Conservation (phyloP, 1,284 basidiomycete genomes). For the Pholiota adiposa region DNA sequence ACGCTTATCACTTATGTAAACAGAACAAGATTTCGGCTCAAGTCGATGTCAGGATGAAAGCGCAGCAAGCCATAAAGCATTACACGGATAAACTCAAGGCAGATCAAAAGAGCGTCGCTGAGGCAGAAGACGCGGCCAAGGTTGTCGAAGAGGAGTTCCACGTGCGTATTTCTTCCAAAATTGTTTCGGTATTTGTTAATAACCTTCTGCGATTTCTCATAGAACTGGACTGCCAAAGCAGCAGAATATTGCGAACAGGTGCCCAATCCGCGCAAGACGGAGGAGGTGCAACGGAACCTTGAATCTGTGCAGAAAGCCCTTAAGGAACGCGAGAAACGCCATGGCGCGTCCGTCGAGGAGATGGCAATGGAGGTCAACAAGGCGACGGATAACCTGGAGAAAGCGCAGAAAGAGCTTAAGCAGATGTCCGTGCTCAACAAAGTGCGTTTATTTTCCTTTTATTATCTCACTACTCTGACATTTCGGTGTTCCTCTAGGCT, state of each 20-base stretch:
- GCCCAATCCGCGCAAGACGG: conserved; percentile 57
- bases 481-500: conserved; percentile 1
- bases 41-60: conserved; percentile 48
- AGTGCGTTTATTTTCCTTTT: conserved; percentile 41
- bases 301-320: conserved; percentile 70
- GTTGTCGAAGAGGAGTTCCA: conserved; percentile 62
- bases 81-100: conserved; percentile 53
- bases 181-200: neutral
- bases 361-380: conserved; percentile 72
- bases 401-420: conserved; percentile 62
- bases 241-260: conserved; percentile 64
- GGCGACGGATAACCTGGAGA: conserved; percentile 57
- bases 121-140: conserved; percentile 48
- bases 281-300: conserved; percentile 63
- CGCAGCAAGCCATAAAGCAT: conserved; percentile 48
- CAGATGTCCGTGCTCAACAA: conserved; percentile 68
- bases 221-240: conserved; percentile 74
- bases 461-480: neutral
- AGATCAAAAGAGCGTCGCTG: conserved; percentile 45
- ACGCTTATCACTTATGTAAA: neutral
- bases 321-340: conserved; percentile 71
- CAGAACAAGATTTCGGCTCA: conserved; percentile 50
- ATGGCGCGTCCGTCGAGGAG: conserved; percentile 80
- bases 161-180: conserved; percentile 37
- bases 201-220: neutral